Conservation (phyloP, 345 rosid species). For the Eucalyptus cloeziana region DNA sequence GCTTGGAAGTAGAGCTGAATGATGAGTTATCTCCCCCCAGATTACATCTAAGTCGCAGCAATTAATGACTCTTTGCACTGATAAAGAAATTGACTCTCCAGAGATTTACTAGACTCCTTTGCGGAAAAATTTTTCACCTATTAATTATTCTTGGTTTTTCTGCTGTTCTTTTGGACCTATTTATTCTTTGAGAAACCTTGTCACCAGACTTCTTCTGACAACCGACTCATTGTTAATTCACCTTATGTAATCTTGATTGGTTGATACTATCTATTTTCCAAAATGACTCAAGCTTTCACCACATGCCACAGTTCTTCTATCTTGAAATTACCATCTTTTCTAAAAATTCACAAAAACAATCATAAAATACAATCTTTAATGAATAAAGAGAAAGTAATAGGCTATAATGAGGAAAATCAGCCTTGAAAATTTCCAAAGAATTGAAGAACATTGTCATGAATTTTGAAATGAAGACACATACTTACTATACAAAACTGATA, state of each 20-base stretch:
- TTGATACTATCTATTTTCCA: neutral
- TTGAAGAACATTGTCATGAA: neutral
- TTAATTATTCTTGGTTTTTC: neutral
- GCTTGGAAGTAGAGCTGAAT: neutral
- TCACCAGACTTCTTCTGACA: neutral
- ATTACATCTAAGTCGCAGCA: neutral
- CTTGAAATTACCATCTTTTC: neutral
- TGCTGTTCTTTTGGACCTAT: neutral
- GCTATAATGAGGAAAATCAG: neutral
- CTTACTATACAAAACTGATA: neutral
- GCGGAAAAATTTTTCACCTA: neutral
- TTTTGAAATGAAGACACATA: neutral
- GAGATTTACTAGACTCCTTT: neutral
- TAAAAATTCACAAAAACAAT: neutral
- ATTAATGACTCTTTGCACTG: neutral
- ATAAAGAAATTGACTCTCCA: neutral
- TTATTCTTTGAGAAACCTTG: neutral
- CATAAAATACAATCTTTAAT: neutral
- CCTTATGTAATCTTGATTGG: neutral
- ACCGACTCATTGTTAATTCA: neutral
- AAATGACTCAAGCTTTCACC: neutral
- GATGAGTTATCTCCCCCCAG: neutral
- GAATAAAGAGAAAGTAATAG: neutral
- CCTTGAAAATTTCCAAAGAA: neutral
- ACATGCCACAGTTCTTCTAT: neutral